These are phyloP conservation scores for Calendula officinalis DNA, from an alignment of 129 eudicot species.

Conservation along the genomic window DNA sequence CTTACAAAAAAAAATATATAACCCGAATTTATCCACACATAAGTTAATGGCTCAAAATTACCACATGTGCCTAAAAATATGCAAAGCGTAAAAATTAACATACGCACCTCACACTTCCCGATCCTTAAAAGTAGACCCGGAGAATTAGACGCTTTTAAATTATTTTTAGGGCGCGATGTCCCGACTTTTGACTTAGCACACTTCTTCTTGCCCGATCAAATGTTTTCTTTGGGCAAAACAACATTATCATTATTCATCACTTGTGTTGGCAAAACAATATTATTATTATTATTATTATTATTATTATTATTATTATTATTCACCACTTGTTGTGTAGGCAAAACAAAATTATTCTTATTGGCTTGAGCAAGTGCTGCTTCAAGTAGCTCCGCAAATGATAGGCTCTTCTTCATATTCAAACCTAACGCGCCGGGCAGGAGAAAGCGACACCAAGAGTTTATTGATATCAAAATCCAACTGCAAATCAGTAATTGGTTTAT, in stretches of 20 bases:
- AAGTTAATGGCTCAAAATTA: background rate
- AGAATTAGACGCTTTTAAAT: conserved; percentile 80
- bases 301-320: conserved; percentile 26
- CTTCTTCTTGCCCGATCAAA: conserved; percentile 35
- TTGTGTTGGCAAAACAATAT: conserved; percentile 15
- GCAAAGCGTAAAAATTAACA: background rate
- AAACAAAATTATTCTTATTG: conserved; percentile 10
- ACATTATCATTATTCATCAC: background rate
- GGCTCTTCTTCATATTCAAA: conserved; percentile 54
- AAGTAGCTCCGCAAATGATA: conserved; percentile 56
- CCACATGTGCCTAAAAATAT: background rate
- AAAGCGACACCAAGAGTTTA: conserved; percentile 22
- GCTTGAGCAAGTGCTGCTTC: conserved; percentile 44
- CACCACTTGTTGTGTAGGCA: conserved; percentile 9
- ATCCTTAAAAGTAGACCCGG: conserved; percentile 55
- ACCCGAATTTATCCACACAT: background rate
- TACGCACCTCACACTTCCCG: conserved; percentile 77
- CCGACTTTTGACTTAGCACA: conserved; percentile 26
- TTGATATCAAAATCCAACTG: conserved; percentile 33
- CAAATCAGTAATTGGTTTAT: background rate
- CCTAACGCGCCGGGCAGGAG: conserved; percentile 72
- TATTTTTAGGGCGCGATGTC: conserved; percentile 38
- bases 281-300: conserved; percentile 19
- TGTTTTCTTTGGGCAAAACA: too few species aligned
- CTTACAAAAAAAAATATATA: too few species aligned